Evolutionary conservation across 2,329 filamentous ascomycete genomes (phyloP).

Genomic region (Fusarium sp.): DNA sequence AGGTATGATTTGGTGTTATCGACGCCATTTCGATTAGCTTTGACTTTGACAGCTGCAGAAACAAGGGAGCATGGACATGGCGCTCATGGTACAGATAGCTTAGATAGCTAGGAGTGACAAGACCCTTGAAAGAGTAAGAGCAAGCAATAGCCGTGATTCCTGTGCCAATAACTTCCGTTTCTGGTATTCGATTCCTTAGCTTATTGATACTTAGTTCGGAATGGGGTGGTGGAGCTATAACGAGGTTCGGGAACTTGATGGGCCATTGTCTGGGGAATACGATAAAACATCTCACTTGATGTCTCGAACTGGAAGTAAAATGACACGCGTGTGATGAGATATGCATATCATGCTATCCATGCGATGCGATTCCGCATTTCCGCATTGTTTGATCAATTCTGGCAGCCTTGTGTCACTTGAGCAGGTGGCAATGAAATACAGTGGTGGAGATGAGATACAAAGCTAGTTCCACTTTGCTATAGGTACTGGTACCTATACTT

Average conservation of each 20-base stretch:
- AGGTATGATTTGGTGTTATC: conserved; percentile 9
- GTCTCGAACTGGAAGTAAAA: background rate
- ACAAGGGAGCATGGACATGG: conserved; percentile 1
- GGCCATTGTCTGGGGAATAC: conserved; percentile 1
- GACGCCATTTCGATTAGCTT: conserved; percentile 25
- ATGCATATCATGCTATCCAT: background rate
- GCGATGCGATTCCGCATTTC: background rate
- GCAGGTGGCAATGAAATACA: background rate
- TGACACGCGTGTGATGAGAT: background rate
- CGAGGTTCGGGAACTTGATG: background rate
- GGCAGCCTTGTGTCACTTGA: background rate
- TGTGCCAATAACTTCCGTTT: conserved; percentile 14
- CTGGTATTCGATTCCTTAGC: conserved; percentile 29
- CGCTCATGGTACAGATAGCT: background rate
- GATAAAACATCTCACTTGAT: background rate
- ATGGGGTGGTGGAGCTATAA: conserved; percentile 23
- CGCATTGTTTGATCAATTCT: background rate
- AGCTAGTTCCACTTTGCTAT: background rate
- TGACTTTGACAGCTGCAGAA: background rate
- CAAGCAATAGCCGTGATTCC: conserved; percentile 3
- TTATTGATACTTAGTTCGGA: conserved; percentile 14
- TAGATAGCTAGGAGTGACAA: background rate
- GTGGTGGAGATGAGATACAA: conserved; percentile 4
- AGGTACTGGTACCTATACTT: background rate
- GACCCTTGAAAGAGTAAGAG: background rate